phyloP scores from a whole-genome alignment of 106 monocot genomes.

The Acorus calamus region DNA sequence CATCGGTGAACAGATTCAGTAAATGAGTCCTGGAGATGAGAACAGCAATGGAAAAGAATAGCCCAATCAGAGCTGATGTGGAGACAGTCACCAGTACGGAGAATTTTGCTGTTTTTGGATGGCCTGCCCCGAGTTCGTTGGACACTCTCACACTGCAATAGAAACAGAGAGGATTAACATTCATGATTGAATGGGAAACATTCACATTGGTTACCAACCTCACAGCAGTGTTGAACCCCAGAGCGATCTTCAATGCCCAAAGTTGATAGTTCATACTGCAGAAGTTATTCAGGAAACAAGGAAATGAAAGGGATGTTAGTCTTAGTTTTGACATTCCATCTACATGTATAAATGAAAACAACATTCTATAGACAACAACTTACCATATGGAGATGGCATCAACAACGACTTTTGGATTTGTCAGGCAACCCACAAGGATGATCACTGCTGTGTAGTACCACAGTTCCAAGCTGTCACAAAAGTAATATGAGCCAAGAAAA shows the following conservation, averaged over 20 bases:
- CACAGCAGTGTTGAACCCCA: conserved; percentile 77
- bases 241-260: conserved; percentile 67
- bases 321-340: no score
- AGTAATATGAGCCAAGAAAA: not conserved
- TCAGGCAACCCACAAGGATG: conserved; percentile 60
- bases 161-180: not conserved
- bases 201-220: conserved; percentile 26
- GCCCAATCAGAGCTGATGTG: conserved; percentile 41
- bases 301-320: no score
- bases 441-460: conserved; percentile 85
- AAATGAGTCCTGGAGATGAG: conserved; percentile 27
- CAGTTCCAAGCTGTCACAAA: conserved; percentile 61
- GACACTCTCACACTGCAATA: conserved; percentile 55
- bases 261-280: conserved; percentile 74
- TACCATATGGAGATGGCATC: conserved; percentile 76
- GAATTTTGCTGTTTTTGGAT: conserved; percentile 56
- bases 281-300: not conserved
- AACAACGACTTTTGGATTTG: conserved; percentile 56
- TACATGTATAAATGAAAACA: no score
- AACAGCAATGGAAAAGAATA: conserved; percentile 20
- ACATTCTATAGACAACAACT: not conserved
- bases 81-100: conserved; percentile 27
- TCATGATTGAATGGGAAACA: no score
- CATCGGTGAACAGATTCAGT: conserved; percentile 52
- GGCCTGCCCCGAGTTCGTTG: conserved; percentile 67